These are phyloP conservation scores for Dioszegia crocea DNA, from an alignment of 768 basidiomycete species.

Conservation along the genomic window DNA sequence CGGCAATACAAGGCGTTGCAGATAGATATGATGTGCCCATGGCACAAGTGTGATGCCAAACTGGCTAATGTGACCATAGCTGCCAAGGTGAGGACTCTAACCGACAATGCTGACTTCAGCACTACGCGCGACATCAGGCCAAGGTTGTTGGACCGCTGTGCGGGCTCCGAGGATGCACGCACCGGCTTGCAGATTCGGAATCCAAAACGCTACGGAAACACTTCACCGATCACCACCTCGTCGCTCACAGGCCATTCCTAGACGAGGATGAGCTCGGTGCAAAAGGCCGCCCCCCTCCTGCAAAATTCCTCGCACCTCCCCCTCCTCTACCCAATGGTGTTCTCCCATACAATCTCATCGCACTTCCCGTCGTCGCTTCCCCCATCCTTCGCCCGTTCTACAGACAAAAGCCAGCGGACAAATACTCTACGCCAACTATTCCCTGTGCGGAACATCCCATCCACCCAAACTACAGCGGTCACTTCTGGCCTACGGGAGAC, in stretches of 20 bases:
- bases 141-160: not conserved
- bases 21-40: not conserved
- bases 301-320: not conserved
- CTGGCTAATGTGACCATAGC: not conserved
- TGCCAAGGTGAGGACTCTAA: not conserved
- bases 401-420: too few relatives aligned
- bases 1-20: not conserved
- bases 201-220: not conserved
- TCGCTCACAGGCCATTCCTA: not conserved
- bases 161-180: not conserved
- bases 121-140: not conserved
- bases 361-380: not conserved
- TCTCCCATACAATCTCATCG: not conserved
- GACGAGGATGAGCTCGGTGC: not conserved
- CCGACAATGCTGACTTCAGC: not conserved
- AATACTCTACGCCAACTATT: not conserved
- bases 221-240: not conserved
- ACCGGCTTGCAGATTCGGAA: not conserved
- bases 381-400: too few relatives aligned
- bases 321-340: not conserved
- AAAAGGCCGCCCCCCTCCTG: not conserved
- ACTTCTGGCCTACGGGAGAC: slow-evolving; percentile 23
- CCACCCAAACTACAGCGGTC: not conserved
- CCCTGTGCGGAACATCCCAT: slow-evolving; percentile 2
- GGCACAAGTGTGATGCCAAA: not conserved